Conservation (phyloP, 306 rosid species). For the Castanea mollissima region DNA sequence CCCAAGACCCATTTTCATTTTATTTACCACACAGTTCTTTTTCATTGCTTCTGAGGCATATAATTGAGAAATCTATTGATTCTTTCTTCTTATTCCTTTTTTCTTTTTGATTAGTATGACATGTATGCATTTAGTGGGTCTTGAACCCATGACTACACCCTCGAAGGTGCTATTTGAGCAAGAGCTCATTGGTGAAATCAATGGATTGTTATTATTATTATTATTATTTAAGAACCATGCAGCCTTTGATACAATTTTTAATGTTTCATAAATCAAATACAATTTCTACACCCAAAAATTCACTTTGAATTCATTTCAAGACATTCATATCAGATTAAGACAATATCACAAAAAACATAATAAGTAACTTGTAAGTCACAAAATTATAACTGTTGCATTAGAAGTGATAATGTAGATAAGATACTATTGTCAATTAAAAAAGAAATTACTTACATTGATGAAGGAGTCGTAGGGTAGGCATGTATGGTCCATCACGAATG, state of each 20-base stretch:
- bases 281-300: background rate
- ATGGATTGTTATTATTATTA: background rate
- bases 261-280: background rate
- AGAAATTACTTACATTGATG: constrained; percentile 72
- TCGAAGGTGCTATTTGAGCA: background rate
- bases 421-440: constrained; percentile 7
- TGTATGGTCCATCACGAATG: constrained; percentile 95
- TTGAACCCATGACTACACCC: background rate
- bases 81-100: background rate
- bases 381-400: background rate
- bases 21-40: constrained; percentile 2
- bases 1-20: background rate
- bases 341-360: background rate
- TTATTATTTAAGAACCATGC: background rate
- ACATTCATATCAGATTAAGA: background rate
- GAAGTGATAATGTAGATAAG: constrained; percentile 1
- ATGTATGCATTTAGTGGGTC: background rate
- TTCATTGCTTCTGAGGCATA: background rate
- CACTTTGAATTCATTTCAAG: background rate
- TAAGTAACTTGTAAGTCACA: background rate
- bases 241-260: background rate
- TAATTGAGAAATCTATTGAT: background rate
- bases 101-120: background rate
- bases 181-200: constrained; percentile 5
- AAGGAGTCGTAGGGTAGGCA: constrained; percentile 95